Base-by-base conservation (phyloP, 2,329 filamentous ascomycete species). In the Coniochaeta pulveracea region DNA sequence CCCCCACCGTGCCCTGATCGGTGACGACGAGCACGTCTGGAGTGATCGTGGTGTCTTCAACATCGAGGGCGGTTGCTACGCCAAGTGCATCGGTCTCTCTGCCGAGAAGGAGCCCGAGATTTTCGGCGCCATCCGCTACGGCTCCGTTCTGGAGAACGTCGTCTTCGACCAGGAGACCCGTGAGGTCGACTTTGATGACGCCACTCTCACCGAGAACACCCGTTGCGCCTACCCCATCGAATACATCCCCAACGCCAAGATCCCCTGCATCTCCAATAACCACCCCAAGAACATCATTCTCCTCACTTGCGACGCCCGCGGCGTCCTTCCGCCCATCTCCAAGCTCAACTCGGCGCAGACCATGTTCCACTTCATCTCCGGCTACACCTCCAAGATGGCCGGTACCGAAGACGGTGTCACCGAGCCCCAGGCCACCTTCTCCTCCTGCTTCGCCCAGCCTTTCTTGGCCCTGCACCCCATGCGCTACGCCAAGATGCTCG, bases 291-390 rank as follows among this genome's bases (percentile, higher is more conserved):
- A 98, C 77, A 96, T 98, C 63, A 84, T 98, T 55, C 81, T 98
- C 48, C 79, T 98, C 49, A 98, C 91, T 42, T 98, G 91, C 67
- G 91, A 98, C 52, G 91, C 91, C 39, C 85, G 91, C 47, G 91
- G 91, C 69, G 91, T 98, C 32, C 78, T 98, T 36, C 91, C 91
- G 37, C 91, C 91, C 31, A 96, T 98, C 64, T 95, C 86, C 51
- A 96, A 96, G 73, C 81, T 98, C 57, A 78, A 82, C 69, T 76
- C 81, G 44, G 77, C 85, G 51, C 91, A 96, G 69, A 94, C 86
- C 60, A 96, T 98, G 89, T 98, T 96, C 80, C 91, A 98, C 74
- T 98, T 98, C 78, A 98, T 98, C 64, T 93, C 85, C 12, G 91
- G 91, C 49, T 98, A 98, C 74, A 98, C 91, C 43, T 96, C 89